Evolutionary conservation across 768 basidiomycete genomes (phyloP), one percentile per base, ranked within the genome.

Genomic region (Leccinum boreale): DNA sequence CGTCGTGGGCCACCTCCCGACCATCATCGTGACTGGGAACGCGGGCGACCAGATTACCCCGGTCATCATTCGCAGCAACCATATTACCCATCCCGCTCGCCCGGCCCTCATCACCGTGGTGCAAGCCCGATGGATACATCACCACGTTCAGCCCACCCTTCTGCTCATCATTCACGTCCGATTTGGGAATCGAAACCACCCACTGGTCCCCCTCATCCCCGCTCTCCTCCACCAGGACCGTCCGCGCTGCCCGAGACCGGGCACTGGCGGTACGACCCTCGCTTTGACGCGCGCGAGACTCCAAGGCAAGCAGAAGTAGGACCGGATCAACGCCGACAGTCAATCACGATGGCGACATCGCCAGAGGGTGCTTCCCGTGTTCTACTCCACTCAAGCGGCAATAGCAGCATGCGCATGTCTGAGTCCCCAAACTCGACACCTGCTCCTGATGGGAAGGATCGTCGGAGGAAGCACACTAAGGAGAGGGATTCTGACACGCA

Each of bases 181-280:
- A 83, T 84, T 64, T 89, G 86, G 87, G 88, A 89, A 15, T 71
- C 80, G 31, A 86, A 85, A 66, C 83, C 81, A 3, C 69, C 76
- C 1, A 57, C 67, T 10, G 68, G 70, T 26, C 70, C 68, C 3
- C 62, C 69, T 47, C 70, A 63, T 4, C 65, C 67, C 26, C 72
- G 68, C 11, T 67, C 75, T 2, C 72, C 73, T 52, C 74, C 74
- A 8, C 64, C 73, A 4, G 73, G 73, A 45, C 71, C 72, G 12
- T 66, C 71, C 5, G 70, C 70, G 10, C 75, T 74, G 29, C 74
- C 75, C 11, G 84, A 83, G 52, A 75, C 69, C 26, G 65, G 78
- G 0, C 74, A 71, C 15, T 77, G 83, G 61, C 78, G 87, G 17
- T 90, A 89, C 60, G 88, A 89, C 63, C 86, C 71, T 6, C 76